Evolutionary conservation across 495 filamentous ascomycete genomes (phyloP), one percentile per base, ranked within the genome.

Genomic region (Cetradonia linearis): DNA sequence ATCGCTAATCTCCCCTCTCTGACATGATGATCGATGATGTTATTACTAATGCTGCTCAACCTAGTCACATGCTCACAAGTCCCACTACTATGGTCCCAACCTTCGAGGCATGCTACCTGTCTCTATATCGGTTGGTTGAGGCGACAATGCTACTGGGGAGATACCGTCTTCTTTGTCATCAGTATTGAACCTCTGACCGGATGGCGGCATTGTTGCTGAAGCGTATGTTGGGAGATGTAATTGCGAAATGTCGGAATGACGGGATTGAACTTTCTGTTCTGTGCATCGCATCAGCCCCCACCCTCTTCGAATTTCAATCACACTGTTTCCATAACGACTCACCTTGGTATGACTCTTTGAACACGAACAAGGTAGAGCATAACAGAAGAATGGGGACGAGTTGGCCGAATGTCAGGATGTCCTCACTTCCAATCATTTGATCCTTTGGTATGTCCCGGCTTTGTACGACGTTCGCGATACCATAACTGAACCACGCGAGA

Each of bases 381-480:
- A 49, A 13, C 6, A 68, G 58, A 18, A 68, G 52, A 1, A 68
- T n/a, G 7, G 64, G 63, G 11, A 69, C 56, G 0, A 68, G 38
- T 46, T 69, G 68, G 20, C 66, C 63, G 14, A 68, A 66, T 3
- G 59, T 62, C 56, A 62, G 40, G 8, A 31, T 20, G 34, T 69
- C 61, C 38, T 68, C 63, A 34, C 59, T 53, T 18, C 54, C 57
- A 20, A 14, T 25, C 31, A 25, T 36, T 6, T 27, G 14, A 0
- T 23, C 9, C 14, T 6, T 23, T 25, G 44, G 31, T 9, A 10
- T 2, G 8, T 0, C 40, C 18, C 55, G 30, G 37, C 20, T 44
- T 53, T 28, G 7, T 2, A 40, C 18, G 9, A 31, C n/a, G 38
- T 18, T 58, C 25, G 7, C 40, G 28, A 55, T 20, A 16, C 46